A percentile compares a stretch with the other conserved stretches of the same genome.
Conservation (phyloP, 805 yeast species). For the Zygosaccharomyces bailii region DNA sequence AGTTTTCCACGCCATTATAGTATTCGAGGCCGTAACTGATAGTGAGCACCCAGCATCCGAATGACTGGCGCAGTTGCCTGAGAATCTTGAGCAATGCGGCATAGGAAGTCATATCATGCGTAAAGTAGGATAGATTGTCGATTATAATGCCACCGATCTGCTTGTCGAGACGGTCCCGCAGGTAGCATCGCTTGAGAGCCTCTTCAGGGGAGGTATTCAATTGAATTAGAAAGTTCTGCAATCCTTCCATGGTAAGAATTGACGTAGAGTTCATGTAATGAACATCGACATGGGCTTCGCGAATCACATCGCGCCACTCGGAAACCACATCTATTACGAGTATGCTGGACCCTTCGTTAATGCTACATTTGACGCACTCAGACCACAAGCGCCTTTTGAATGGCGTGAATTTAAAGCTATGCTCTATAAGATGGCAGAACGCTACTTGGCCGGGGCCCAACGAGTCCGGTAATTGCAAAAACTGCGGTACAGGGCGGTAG, state of each 20-base stretch:
- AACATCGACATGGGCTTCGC: slow-evolving; percentile 3
- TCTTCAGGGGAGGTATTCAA: slow-evolving; percentile 25
- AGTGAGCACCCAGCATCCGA: slow-evolving; percentile 33
- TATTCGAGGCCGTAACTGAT: slow-evolving; percentile 29
- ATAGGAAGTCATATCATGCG: slow-evolving; percentile 20
- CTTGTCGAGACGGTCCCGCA: slow-evolving; percentile 9
- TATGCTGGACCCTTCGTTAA: slow-evolving; percentile 9
- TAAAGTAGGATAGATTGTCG: slow-evolving; percentile 32
- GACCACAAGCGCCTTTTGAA: slow-evolving; percentile 18
- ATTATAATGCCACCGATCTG: slow-evolving; percentile 32
- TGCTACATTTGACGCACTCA: slow-evolving; percentile 6
- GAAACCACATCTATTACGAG: slow-evolving; percentile 29
- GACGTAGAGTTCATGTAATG: slow-evolving; percentile 22
- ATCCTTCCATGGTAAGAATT: slow-evolving; percentile 22
- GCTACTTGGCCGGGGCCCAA: slow-evolving; percentile 9
- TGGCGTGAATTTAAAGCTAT: slow-evolving; percentile 21
- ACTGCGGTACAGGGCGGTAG: slow-evolving; percentile 19
- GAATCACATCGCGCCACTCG: slow-evolving; percentile 17
- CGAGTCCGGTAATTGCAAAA: slow-evolving; percentile 11
- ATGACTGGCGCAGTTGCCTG: slow-evolving; percentile 20
- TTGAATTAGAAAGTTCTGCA: slow-evolving; percentile 23
- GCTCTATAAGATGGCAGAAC: slow-evolving; percentile 28
- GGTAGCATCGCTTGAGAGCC: slow-evolving; percentile 25
- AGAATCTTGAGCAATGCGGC: slow-evolving; percentile 20
- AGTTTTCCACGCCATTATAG: slow-evolving; percentile 29